Conservation (phyloP, 169 alveolate species). For the Plasmodium knowlesi region DNA sequence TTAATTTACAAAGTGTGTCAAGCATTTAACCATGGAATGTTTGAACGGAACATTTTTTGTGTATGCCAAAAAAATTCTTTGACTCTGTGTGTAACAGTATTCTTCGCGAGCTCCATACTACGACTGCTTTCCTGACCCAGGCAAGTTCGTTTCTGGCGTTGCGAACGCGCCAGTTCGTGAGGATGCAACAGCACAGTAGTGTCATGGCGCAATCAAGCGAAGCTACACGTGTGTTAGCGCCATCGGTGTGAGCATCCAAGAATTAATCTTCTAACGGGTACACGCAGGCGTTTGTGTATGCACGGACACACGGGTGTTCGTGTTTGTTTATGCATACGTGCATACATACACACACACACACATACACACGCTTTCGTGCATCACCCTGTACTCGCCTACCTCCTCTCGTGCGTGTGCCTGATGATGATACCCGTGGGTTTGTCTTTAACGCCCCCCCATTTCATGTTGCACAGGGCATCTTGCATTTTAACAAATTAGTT, state of each 20-base stretch:
- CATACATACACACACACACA: background rate
- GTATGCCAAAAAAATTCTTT: constrained; percentile 20
- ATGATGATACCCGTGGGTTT: constrained; percentile 13
- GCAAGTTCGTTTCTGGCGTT: background rate
- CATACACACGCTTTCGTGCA: too few relatives aligned
- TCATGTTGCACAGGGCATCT: background rate
- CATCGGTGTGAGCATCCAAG: background rate
- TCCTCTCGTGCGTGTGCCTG: background rate
- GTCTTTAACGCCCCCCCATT: constrained; percentile 15
- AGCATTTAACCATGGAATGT: background rate
- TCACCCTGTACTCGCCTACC: background rate
- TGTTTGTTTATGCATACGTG: background rate
- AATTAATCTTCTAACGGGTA: background rate
- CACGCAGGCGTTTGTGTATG: background rate
- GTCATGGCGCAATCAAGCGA: background rate
- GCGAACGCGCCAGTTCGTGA: background rate
- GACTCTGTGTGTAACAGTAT: background rate
- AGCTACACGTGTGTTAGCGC: background rate
- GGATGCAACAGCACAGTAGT: background rate
- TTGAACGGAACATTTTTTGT: background rate
- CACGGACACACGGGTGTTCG: background rate
- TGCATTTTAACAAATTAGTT: background rate
- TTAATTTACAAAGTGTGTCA: constrained; percentile 20
- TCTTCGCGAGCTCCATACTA: background rate
- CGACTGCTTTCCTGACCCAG: background rate